These are phyloP conservation scores for Atkinsonella hypoxylon DNA, from an alignment of 2,329 filamentous ascomycete species.

Conservation along the genomic window DNA sequence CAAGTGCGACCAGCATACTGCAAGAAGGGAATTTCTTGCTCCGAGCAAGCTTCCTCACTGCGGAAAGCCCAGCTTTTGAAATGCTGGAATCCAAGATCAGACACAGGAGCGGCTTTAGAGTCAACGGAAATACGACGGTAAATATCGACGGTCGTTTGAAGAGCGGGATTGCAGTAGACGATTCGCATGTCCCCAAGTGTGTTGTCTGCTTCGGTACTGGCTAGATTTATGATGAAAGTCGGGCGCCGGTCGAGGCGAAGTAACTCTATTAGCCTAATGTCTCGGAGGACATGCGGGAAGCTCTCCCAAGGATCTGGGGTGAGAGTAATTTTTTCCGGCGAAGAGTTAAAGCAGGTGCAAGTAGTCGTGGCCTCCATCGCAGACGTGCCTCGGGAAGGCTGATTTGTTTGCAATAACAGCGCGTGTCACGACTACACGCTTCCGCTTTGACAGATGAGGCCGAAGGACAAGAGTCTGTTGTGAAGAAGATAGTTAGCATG, in stretches of 20 bases:
- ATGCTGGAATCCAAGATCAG: conserved; percentile 1
- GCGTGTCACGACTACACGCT: conserved; percentile 1
- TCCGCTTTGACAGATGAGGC: background rate
- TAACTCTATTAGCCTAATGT: conserved; percentile 26
- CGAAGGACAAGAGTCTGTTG: background rate
- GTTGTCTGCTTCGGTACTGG: conserved; percentile 7
- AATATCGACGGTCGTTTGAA: conserved; percentile 1
- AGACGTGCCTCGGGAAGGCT: background rate
- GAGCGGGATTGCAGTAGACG: conserved; percentile 24
- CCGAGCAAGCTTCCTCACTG: background rate
- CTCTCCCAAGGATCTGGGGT: background rate
- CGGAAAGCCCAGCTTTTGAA: conserved; percentile 5
- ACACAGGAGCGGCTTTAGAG: background rate
- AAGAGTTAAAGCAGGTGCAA: background rate
- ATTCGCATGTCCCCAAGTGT: conserved; percentile 10
- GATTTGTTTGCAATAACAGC: background rate
- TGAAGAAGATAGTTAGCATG: background rate
- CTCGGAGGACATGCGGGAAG: conserved; percentile 8
- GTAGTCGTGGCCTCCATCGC: background rate
- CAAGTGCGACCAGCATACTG: conserved; percentile 6
- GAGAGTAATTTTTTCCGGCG: background rate
- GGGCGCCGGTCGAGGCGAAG: conserved; percentile 29
- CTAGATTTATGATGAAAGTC: conserved; percentile 24
- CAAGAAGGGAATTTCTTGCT: conserved; percentile 2
- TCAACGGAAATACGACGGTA: background rate